Percentiles rank a stretch among this genome's conserved stretches.
Evolutionary conservation across 306 rosid species (phyloP).

Genomic region (Mucuna pruriens): DNA sequence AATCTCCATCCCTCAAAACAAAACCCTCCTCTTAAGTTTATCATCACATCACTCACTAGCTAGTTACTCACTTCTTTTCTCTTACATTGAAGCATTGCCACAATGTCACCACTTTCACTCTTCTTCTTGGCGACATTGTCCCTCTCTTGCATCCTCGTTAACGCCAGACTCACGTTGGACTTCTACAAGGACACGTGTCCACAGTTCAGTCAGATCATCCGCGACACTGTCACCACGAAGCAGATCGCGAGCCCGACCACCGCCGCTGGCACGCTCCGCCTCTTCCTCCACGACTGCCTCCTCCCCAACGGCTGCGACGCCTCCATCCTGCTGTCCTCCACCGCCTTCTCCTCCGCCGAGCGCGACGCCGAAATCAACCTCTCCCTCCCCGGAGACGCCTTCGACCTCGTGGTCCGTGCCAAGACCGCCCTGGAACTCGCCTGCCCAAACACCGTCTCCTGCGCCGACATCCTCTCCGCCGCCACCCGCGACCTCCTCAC

Average conservation of each 20-base stretch:
- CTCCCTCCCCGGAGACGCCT: constrained; percentile 71
- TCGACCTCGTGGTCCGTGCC: constrained; percentile 63
- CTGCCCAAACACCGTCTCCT: constrained; percentile 66
- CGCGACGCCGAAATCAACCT: constrained; percentile 66
- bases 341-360: constrained; percentile 57
- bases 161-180: constrained; percentile 48
- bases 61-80: not conserved
- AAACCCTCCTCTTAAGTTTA: not conserved
- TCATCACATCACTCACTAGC: not conserved
- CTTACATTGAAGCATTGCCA: not conserved
- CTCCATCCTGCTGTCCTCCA: constrained; percentile 66
- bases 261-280: constrained; percentile 63
- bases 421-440: constrained; percentile 66
- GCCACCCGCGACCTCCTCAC: constrained; percentile 56
- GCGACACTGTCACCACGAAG: constrained; percentile 46
- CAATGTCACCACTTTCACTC: not conserved
- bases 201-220: constrained; percentile 50
- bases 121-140: not conserved
- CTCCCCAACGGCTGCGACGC: constrained; percentile 69
- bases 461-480: constrained; percentile 62
- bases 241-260: constrained; percentile 62
- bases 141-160: not conserved
- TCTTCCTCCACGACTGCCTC: constrained; percentile 78
- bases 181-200: constrained; percentile 64
- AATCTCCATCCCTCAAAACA: not conserved